phyloP scores from a whole-genome alignment of 2,329 filamentous ascomycete species.

The Nannizziopsis arthrosporioides region DNA sequence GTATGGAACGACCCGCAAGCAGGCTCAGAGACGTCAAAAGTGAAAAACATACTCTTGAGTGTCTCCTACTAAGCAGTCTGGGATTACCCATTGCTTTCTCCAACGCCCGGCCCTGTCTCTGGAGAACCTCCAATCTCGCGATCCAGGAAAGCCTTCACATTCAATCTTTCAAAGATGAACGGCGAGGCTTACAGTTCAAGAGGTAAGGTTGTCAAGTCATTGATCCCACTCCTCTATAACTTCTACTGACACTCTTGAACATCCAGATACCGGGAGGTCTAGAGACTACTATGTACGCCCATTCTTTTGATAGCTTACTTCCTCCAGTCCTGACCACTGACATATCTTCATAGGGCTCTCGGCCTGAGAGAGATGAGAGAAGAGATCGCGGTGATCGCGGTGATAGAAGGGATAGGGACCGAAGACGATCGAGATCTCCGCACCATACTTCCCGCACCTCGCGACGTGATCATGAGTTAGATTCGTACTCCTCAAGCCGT shows the following conservation, averaged over 20 bases:
- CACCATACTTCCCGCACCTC: conserved; percentile 55
- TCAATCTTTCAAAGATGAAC: conserved; percentile 51
- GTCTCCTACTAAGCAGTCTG: too few species aligned
- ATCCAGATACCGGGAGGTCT: conserved; percentile 41
- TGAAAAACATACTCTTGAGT: too few species aligned
- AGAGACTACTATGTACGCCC: conserved; percentile 43
- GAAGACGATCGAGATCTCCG: conserved; percentile 78
- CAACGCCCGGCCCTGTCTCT: neutral
- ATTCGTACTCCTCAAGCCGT: conserved; percentile 85
- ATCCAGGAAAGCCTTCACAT: neutral
- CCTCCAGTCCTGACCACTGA: conserved; percentile 19
- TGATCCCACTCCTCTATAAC: conserved; percentile 18
- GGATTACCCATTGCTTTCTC: neutral
- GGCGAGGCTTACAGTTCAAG: conserved; percentile 69
- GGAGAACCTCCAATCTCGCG: neutral
- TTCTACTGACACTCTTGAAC: neutral
- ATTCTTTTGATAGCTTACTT: neutral
- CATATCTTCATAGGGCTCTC: conserved; percentile 28
- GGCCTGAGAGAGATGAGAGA: conserved; percentile 39
- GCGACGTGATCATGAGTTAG: conserved; percentile 63
- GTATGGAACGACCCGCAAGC: too few species aligned
- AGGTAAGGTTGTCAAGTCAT: conserved; percentile 41
- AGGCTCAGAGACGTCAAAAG: too few species aligned
- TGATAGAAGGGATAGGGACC: conserved; percentile 42
- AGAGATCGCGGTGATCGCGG: conserved; percentile 31